Evolutionary conservation across 208 protist genomes (phyloP).

Genomic region (Wallacemonas sp.): DNA sequence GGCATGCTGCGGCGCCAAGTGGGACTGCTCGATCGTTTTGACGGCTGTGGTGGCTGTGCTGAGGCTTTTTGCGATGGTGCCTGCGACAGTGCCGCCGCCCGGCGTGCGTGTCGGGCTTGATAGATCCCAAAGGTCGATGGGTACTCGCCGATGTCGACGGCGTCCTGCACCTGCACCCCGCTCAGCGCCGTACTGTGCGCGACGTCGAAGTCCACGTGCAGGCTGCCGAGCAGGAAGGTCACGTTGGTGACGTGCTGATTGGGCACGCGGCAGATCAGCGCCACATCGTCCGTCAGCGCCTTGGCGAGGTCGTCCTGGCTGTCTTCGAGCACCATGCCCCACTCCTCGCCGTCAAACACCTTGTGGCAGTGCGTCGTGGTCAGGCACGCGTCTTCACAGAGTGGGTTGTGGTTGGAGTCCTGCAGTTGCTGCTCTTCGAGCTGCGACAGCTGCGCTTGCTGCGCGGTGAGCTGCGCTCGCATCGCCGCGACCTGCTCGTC

Average conservation of each 20-base stretch:
- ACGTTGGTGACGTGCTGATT: conserved; percentile 18
- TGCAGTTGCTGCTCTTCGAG: not conserved
- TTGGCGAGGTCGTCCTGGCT: conserved; percentile 29
- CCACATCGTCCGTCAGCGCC: conserved; percentile 23
- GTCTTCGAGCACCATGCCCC: conserved; percentile 42
- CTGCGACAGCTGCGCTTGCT: conserved; percentile 12
- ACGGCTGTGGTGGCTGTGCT: no score
- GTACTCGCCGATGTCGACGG: conserved; percentile 22
- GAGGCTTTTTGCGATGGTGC: no score
- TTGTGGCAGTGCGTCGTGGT: conserved; percentile 14
- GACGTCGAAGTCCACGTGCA: conserved; percentile 30
- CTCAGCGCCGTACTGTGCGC: conserved; percentile 19
- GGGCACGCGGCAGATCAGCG: conserved; percentile 24
- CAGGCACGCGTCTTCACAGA: not conserved
- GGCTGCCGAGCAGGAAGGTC: conserved; percentile 1
- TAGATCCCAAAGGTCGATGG: conserved; percentile 20
- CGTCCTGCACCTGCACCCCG: conserved; percentile 19
- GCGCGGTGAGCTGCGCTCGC: not conserved
- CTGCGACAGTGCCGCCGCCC: no score
- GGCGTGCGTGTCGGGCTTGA: conserved; percentile 1
- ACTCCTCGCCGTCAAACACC: conserved; percentile 28
- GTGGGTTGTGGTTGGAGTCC: not conserved
- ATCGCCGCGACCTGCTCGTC: not conserved
- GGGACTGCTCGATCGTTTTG: no score
- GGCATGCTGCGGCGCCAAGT: not conserved